Conservation (phyloP, 352 stramenopile species). For the Globisporangium takayamanum region DNA sequence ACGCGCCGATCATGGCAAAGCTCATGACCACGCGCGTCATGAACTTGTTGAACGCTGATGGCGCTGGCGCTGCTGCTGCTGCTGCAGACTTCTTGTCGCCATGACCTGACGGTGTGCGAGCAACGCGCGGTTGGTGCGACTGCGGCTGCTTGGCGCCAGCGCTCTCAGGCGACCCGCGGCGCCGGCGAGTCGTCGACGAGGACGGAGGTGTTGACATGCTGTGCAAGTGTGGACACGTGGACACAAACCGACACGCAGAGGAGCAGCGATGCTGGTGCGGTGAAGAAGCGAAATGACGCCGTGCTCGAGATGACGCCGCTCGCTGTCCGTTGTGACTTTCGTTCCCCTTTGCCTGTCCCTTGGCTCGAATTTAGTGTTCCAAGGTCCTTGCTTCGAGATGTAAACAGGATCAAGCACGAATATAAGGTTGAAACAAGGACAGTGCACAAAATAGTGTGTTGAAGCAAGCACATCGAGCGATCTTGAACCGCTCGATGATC, state of each 20-base stretch:
- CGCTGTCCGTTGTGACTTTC: neutral
- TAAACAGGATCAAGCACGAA: too few relatives aligned
- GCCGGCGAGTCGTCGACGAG: slow-evolving; percentile 28
- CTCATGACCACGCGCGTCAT: slow-evolving; percentile 67
- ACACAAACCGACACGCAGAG: neutral
- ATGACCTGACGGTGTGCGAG: slow-evolving; percentile 8
- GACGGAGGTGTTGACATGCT: slow-evolving; percentile 15
- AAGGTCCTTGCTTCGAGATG: too few relatives aligned
- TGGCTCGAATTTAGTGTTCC: too few relatives aligned
- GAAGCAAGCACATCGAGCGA: neutral
- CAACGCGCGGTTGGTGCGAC: slow-evolving; percentile 9
- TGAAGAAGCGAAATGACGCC: neutral
- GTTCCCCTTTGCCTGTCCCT: neutral
- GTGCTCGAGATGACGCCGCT: neutral
- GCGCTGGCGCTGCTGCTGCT: slow-evolving; percentile 8
- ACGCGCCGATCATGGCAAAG: slow-evolving; percentile 70
- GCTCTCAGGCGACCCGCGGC: slow-evolving; percentile 24
- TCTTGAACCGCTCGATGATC: slow-evolving; percentile 9
- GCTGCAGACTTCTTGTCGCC: slow-evolving; percentile 21
- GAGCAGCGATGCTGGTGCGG: neutral
- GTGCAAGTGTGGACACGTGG: neutral
- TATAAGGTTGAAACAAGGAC: too few relatives aligned
- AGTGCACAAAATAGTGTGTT: too few relatives aligned
- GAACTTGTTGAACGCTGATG: slow-evolving; percentile 49
- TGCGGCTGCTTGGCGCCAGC: slow-evolving; percentile 9